phyloP scores from a whole-genome alignment of 2,329 filamentous ascomycete genomes.

The Parastagonospora avenae region DNA sequence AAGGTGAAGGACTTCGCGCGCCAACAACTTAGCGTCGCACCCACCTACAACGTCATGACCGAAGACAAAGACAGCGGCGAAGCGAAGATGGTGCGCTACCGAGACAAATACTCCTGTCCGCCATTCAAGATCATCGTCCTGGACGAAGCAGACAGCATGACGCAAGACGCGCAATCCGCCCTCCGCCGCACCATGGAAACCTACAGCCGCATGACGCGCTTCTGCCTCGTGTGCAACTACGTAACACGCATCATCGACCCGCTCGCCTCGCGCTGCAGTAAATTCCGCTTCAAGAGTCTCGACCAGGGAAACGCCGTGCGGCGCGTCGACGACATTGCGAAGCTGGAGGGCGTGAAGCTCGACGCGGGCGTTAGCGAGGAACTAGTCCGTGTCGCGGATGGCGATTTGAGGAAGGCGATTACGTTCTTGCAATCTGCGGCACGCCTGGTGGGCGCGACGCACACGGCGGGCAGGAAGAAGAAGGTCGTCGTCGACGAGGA shows the following conservation, averaged over 20 bases:
- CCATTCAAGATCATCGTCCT: constrained; percentile 99
- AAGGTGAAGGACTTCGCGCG: constrained; percentile 99
- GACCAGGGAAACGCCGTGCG: constrained; percentile 83
- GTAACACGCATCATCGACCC: constrained; percentile 98
- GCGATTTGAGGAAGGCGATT: constrained; percentile 94
- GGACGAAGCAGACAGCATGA: constrained; percentile 98
- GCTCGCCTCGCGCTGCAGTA: constrained; percentile 88
- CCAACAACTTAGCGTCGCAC: constrained; percentile 86
- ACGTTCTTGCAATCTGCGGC: constrained; percentile 97
- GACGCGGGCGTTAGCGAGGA: constrained; percentile 82
- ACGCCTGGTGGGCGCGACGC: constrained; percentile 73
- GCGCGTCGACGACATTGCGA: constrained; percentile 81
- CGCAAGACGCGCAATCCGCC: constrained; percentile 94
- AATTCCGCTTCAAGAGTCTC: constrained; percentile 96
- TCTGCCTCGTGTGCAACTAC: constrained; percentile 98
- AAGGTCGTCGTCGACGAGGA: constrained; percentile 53
- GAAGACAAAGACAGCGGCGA: constrained; percentile 43
- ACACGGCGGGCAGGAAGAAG: constrained; percentile 49
- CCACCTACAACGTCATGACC: constrained; percentile 65
- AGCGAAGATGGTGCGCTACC: constrained; percentile 50
- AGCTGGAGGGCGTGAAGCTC: constrained; percentile 74
- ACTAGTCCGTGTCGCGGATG: constrained; percentile 85
- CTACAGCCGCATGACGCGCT: constrained; percentile 93
- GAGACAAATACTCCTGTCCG: constrained; percentile 81
- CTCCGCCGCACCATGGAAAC: constrained; percentile 97